A percentile compares a stretch with the other conserved stretches of the same genome.
Evolutionary conservation across 441 rosid species (phyloP).

Genomic region (Manihot esculenta): DNA sequence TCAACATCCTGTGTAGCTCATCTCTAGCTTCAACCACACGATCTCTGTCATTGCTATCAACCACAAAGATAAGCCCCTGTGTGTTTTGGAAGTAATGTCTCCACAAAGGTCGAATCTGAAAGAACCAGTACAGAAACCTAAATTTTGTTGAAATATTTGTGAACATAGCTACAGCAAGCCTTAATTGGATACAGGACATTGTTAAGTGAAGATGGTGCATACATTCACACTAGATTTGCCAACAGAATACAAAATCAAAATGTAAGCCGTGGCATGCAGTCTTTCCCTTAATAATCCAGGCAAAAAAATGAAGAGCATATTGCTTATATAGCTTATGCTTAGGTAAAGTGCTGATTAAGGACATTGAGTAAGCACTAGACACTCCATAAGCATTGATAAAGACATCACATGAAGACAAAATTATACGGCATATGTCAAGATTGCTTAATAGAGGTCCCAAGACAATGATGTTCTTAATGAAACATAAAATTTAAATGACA

Average conservation of each 20-base stretch:
- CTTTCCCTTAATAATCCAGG: conserved; percentile 4
- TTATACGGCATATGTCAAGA: too few species aligned
- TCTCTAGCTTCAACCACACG: conserved; percentile 80
- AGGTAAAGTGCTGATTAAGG: conserved; percentile 13
- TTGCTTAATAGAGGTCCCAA: background rate
- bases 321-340: conserved; percentile 13
- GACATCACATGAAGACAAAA: background rate
- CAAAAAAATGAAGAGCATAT: background rate
- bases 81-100: conserved; percentile 79
- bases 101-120: conserved; percentile 73
- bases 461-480: background rate
- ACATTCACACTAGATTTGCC: background rate
- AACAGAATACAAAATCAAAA: background rate
- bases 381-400: conserved; percentile 12
- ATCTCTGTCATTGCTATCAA: conserved; percentile 70
- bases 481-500: background rate
- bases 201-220: background rate
- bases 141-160: background rate
- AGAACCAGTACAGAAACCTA: background rate
- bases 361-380: conserved; percentile 13
- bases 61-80: conserved; percentile 76
- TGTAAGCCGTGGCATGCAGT: conserved; percentile 2
- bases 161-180: background rate
- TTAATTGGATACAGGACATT: background rate
- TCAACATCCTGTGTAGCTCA: conserved; percentile 76